Percentiles rank a stretch among this genome's conserved stretches.
Conservation (phyloP, 257 asterid species). For the Galeopsis tetrahit region DNA sequence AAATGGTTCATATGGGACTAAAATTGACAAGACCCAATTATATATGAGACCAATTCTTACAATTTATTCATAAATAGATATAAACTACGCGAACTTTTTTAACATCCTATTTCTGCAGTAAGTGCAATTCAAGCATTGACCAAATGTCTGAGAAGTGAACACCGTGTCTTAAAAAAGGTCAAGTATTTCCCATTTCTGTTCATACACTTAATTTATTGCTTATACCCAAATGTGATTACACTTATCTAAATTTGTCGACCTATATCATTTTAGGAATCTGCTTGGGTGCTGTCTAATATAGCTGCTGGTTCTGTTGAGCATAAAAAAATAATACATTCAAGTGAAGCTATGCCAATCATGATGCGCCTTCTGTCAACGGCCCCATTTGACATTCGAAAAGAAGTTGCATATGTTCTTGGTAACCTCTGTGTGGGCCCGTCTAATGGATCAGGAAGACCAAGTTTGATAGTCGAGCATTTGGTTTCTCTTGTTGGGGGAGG, state of each 20-base stretch:
- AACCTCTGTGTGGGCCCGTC: slow-evolving; percentile 82
- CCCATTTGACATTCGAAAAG: slow-evolving; percentile 89
- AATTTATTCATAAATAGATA: neutral
- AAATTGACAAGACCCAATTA: too few species aligned
- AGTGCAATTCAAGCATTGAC: slow-evolving; percentile 64
- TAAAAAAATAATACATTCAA: slow-evolving; percentile 69
- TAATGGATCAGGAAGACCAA: slow-evolving; percentile 73
- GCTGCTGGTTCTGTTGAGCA: slow-evolving; percentile 90
- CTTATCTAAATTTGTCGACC: slow-evolving; percentile 13
- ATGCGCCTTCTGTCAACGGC: slow-evolving; percentile 65
- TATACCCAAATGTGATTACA: slow-evolving; percentile 12
- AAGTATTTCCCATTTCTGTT: neutral
- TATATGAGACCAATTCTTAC: too few species aligned
- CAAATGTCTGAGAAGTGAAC: slow-evolving; percentile 82
- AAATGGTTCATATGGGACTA: too few species aligned
- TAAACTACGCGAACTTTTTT: slow-evolving; percentile 15
- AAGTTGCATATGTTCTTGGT: slow-evolving; percentile 90
- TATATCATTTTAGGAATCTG: slow-evolving; percentile 67
- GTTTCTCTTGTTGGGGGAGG: slow-evolving; percentile 79
- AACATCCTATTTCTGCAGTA: slow-evolving; percentile 46
- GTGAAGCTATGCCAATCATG: slow-evolving; percentile 73
- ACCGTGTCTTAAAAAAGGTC: slow-evolving; percentile 88
- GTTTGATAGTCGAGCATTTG: slow-evolving; percentile 75
- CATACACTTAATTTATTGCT: slow-evolving; percentile 21
- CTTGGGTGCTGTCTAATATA: slow-evolving; percentile 92